Base-by-base conservation (phyloP, 2,329 filamentous ascomycete genomes). In the Leptoxyphium fumago region DNA sequence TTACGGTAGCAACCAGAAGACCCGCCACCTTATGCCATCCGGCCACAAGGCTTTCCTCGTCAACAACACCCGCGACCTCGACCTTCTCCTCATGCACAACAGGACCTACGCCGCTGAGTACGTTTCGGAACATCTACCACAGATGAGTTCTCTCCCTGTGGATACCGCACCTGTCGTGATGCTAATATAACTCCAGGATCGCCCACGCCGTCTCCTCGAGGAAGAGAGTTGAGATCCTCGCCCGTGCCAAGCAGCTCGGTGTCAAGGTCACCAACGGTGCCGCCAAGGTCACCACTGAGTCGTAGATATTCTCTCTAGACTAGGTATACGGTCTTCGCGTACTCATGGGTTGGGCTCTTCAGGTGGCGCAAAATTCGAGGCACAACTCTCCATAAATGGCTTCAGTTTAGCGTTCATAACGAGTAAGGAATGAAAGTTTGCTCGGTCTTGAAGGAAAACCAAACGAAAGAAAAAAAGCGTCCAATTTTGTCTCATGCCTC, bases 1-100 rank as follows among this genome's bases (percentile, higher is more conserved):
- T 65, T 98, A 88, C 70, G 88, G 91, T 61, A 91, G 84, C 74
- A 96, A 96, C 85, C 94, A 86, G 80, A 96, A 96, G 81, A 98
- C 91, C 67, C 82, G 85, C 66, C 89, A 93, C 79, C 82, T 96
- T 82, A 94, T 87, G 78, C 91, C 91, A 68, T 94, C 87, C 62
- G 91, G 91, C 74, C 89, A 96, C 84, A 96, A 95, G 82, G 85
- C 89, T 57, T 98, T 98, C 84, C 80, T 96, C 66, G 91, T 98
- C 74, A 86, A 82, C 82, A 98, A 98, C 79, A 71, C 78, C 71
- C 78, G 82, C 68, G 91, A 98, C 61, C 82, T 98, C 64, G 89
- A 98, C 72, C 83, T 98, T 53, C 82, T 98, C 64, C 78, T 98
- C 63, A 98, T 98, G 91, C 91, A 98, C 84, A 96, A 96, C 85